These are phyloP conservation scores for Colletotrichum euphorbiae DNA, from an alignment of 2,329 filamentous ascomycete genomes.

Conservation along the genomic window DNA sequence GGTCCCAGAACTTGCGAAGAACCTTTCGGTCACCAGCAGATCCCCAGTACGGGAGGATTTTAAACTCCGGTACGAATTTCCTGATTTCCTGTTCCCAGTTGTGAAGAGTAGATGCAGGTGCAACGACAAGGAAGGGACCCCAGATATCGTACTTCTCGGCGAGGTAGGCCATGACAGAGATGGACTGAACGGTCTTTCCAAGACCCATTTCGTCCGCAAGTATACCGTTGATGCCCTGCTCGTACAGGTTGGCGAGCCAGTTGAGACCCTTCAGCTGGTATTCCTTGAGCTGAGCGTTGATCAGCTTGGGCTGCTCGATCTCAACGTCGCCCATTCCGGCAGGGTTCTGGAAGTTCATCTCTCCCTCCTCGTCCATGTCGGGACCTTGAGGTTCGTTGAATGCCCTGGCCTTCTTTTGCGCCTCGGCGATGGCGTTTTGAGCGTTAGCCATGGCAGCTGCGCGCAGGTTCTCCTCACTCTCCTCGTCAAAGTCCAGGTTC, in stretches of 20 bases:
- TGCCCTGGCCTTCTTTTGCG: constrained; percentile 89
- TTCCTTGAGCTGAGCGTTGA: constrained; percentile 95
- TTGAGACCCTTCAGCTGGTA: constrained; percentile 99
- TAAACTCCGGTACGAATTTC: constrained; percentile 93
- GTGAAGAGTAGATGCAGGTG: constrained; percentile 94
- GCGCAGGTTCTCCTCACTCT: constrained; percentile 85
- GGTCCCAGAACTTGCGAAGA: constrained; percentile 98
- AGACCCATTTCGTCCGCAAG: constrained; percentile 99
- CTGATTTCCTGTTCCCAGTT: constrained; percentile 99
- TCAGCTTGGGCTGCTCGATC: constrained; percentile 92
- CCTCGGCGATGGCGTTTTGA: constrained; percentile 93
- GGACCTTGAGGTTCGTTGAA: constrained; percentile 80
- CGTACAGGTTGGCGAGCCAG: constrained; percentile 98
- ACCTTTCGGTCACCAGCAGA: constrained; percentile 94
- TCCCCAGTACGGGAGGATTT: constrained; percentile 98
- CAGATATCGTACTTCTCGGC: constrained; percentile 98
- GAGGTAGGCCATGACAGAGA: constrained; percentile 98
- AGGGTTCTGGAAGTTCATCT: constrained; percentile 99
- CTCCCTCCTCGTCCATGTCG: constrained; percentile 87
- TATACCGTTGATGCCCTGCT: constrained; percentile 99
- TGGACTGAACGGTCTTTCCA: constrained; percentile 98
- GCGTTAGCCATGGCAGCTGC: constrained; percentile 94
- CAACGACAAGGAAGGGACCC: constrained; percentile 97
- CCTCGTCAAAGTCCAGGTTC: constrained; percentile 93
- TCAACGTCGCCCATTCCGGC: constrained; percentile 94